Percentiles rank a stretch among this genome's conserved stretches.
These are phyloP conservation scores for Suillus subalutaceus DNA, from an alignment of 768 basidiomycete species.

Conservation along the genomic window DNA sequence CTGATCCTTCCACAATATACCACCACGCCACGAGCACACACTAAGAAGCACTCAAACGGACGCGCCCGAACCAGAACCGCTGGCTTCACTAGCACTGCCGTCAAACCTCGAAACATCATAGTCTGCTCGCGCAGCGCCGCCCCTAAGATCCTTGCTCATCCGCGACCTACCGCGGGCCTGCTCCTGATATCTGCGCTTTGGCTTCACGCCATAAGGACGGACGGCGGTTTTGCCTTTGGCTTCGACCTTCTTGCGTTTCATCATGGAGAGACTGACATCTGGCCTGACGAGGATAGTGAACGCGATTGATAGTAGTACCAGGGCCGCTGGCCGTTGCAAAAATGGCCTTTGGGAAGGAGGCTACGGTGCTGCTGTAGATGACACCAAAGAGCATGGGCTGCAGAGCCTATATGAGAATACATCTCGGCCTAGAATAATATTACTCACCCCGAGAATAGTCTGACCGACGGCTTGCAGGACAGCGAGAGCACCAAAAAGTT, in stretches of 20 bases:
- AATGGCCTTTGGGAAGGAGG: constrained; percentile 65
- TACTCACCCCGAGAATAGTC: constrained; percentile 54
- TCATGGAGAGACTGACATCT: constrained; percentile 27
- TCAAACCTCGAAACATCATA: constrained; percentile 22
- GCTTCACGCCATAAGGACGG: constrained; percentile 3
- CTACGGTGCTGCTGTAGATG: constrained; percentile 67
- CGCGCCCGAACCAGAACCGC: constrained; percentile 11
- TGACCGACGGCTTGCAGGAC: constrained; percentile 68
- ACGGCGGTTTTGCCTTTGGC: constrained; percentile 11
- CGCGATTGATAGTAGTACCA: constrained; percentile 53
- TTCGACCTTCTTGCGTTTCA: constrained; percentile 15
- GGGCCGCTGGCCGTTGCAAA: constrained; percentile 59
- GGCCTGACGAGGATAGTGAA: constrained; percentile 48
- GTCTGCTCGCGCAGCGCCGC: constrained; percentile 28
- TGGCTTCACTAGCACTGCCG: constrained; percentile 9
- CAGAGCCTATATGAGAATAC: constrained; percentile 14
- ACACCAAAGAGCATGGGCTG: constrained; percentile 74
- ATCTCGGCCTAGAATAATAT: not conserved
- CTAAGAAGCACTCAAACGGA: not conserved
- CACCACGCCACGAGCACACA: not conserved
- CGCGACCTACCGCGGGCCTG: constrained; percentile 32
- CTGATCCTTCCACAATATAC: not conserved
- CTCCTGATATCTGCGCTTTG: constrained; percentile 19
- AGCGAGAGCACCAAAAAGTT: constrained; percentile 73
- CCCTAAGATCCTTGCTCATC: constrained; percentile 44